Evolutionary conservation across 163 green algal species (phyloP).

Genomic region (Chlorella variabilis): DNA sequence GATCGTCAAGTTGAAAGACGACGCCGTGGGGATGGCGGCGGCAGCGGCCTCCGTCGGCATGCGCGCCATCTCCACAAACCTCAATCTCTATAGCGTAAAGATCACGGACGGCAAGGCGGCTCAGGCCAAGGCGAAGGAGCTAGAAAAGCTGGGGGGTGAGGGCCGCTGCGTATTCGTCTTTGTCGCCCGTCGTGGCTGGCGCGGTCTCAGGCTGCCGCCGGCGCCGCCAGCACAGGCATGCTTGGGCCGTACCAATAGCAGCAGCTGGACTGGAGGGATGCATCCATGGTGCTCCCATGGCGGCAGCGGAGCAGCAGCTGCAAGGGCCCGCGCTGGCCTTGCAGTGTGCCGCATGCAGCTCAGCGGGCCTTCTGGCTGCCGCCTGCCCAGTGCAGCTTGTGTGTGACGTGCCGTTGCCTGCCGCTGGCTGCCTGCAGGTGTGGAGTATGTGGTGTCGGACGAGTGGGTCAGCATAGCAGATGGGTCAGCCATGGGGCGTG

Average conservation of each 20-base stretch:
- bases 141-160: neutral
- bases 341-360: no score
- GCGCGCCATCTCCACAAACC: neutral
- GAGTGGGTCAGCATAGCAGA: neutral
- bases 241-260: no score
- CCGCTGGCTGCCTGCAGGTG: neutral
- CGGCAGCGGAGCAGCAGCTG: no score
- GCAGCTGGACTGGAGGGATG: no score
- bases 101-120: neutral
- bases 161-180: no score
- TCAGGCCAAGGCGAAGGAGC: neutral
- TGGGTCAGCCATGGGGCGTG: neutral
- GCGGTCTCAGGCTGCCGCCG: neutral
- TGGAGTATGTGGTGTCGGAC: neutral
- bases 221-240: no score
- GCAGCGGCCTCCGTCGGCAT: neutral
- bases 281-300: no score
- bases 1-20: neutral
- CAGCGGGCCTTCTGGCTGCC: no score
- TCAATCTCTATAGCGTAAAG: neutral
- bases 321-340: no score
- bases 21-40: neutral
- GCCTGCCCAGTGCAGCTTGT: neutral
- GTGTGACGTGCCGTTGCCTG: neutral
- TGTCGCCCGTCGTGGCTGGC: no score